Evolutionary conservation across 441 rosid genomes (phyloP).

Genomic region (Bocquillonia castaneifolia): DNA sequence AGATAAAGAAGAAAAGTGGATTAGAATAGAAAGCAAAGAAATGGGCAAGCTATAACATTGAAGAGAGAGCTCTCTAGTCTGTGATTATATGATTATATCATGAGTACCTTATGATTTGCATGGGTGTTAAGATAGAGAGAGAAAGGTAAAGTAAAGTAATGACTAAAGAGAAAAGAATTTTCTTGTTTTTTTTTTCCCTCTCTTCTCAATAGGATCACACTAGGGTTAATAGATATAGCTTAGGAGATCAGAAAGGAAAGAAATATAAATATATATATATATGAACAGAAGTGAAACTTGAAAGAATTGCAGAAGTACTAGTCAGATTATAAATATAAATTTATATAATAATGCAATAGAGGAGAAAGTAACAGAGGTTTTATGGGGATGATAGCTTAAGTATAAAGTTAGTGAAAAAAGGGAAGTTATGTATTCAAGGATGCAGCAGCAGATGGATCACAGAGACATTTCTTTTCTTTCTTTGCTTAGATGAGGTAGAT

Average conservation of each 20-base stretch:
- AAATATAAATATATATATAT: background rate
- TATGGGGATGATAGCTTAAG: constrained; percentile 46
- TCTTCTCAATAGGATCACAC: constrained; percentile 37
- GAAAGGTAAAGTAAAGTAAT: background rate
- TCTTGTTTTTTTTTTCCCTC: too few species aligned
- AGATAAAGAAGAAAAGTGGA: constrained; percentile 19
- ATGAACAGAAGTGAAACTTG: constrained; percentile 2
- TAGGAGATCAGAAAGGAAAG: background rate
- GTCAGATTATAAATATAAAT: constrained; percentile 13
- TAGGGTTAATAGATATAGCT: constrained; percentile 33
- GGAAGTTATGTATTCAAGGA: constrained; percentile 41
- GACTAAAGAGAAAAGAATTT: constrained; percentile 15
- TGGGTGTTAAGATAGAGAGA: constrained; percentile 26
- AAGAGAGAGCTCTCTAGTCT: constrained; percentile 16
- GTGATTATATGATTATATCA: constrained; percentile 63
- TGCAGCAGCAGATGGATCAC: constrained; percentile 26
- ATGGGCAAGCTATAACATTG: constrained; percentile 6
- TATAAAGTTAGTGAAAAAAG: constrained; percentile 44
- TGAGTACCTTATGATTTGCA: constrained; percentile 90
- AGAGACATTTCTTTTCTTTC: constrained; percentile 25
- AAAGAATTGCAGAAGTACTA: constrained; percentile 29
- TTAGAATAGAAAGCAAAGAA: constrained; percentile 16
- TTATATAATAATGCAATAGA: constrained; percentile 21
- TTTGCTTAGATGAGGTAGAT: background rate
- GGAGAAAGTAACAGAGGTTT: constrained; percentile 38